phyloP scores from a whole-genome alignment of 176 grass and related monocot genomes.

The Ananas comosus region DNA sequence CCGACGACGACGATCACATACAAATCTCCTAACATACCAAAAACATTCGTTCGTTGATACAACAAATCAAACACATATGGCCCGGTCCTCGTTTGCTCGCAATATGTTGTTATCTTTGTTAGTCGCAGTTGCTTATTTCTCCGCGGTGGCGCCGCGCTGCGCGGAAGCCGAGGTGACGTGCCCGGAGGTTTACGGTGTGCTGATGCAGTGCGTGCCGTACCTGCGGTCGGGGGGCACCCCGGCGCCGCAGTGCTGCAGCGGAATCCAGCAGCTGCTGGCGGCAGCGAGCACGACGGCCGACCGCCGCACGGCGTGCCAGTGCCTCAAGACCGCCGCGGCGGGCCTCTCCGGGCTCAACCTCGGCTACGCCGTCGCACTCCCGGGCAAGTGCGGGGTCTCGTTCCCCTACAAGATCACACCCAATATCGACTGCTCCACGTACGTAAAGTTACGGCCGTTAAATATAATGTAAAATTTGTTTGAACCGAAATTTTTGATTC shows the following conservation, averaged over 20 bases:
- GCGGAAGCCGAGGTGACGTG: neutral
- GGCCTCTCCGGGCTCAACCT: constrained; percentile 12
- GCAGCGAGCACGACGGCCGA: constrained; percentile 20
- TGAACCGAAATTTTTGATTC: too few species aligned
- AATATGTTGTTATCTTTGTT: too few species aligned
- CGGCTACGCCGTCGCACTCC: constrained; percentile 27
- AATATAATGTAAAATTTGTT: too few species aligned
- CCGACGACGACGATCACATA: too few species aligned
- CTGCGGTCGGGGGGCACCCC: neutral
- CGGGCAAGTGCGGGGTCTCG: constrained; percentile 27
- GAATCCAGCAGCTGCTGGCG: constrained; percentile 28
- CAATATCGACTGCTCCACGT: constrained; percentile 31
- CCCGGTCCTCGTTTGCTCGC: too few species aligned
- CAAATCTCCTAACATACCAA: too few species aligned
- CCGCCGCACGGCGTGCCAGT: constrained; percentile 19
- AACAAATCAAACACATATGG: too few species aligned
- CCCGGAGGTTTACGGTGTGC: neutral
- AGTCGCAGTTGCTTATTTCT: neutral
- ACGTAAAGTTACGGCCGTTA: neutral
- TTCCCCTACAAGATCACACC: constrained; percentile 32
- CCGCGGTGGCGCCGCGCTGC: neutral
- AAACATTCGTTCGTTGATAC: too few species aligned
- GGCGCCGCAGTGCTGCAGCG: constrained; percentile 10
- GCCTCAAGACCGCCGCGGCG: constrained; percentile 22
- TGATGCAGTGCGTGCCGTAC: constrained; percentile 11